phyloP scores from a whole-genome alignment of 2,329 filamentous ascomycete genomes.

The Paracoccidioides lutzii region DNA sequence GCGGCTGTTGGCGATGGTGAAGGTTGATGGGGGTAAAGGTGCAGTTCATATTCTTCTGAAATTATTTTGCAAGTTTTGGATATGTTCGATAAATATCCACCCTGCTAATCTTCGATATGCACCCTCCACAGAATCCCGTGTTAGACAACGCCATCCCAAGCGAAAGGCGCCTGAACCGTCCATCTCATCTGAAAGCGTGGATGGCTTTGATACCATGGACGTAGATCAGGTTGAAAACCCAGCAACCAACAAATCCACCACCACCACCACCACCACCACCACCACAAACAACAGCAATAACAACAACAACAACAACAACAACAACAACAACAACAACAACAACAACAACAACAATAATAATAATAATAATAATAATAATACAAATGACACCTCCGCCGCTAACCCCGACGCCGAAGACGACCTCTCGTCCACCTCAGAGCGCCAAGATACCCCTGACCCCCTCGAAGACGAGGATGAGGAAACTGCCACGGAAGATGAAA shows the following conservation, averaged over 20 bases:
- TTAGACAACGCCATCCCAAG: conserved; percentile 12
- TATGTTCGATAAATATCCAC: too few species aligned
- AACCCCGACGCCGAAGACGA: conserved; percentile 8
- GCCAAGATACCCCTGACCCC: conserved; percentile 19
- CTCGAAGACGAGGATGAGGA: conserved; percentile 19
- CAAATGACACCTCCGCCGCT: neutral
- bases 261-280: too few species aligned
- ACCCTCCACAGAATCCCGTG: conserved; percentile 1
- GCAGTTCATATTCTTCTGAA: too few species aligned
- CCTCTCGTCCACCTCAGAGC: conserved; percentile 14
- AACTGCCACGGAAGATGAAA: conserved; percentile 22
- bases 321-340: too few species aligned
- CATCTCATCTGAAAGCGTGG: conserved; percentile 18
- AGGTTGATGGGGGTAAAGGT: conserved; percentile 30
- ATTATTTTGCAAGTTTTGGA: neutral
- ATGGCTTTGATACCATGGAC: conserved; percentile 28
- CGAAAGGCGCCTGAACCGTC: conserved; percentile 15
- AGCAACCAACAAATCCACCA: too few species aligned
- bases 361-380: neutral
- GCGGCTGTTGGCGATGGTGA: conserved; percentile 40
- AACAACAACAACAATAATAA: neutral
- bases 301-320: too few species aligned
- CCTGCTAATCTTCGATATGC: conserved; percentile 17
- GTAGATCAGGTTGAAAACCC: conserved; percentile 14
- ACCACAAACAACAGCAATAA: too few species aligned